Percentiles rank a stretch among this genome's conserved stretches.
phyloP scores from a whole-genome alignment of 306 rosid genomes.

The Quercus variabilis region DNA sequence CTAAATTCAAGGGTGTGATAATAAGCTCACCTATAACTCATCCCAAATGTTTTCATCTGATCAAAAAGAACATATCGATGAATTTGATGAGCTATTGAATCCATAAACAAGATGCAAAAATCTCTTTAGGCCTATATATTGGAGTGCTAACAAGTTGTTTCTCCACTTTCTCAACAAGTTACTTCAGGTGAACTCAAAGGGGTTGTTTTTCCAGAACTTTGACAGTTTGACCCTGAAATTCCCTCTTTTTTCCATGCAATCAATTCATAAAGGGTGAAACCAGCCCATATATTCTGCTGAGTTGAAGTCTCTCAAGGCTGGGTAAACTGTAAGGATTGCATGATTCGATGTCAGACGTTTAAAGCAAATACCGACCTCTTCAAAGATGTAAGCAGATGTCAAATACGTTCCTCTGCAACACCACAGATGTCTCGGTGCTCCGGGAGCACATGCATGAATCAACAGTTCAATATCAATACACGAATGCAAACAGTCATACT shows the following conservation, averaged over 20 bases:
- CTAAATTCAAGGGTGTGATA: too few species aligned
- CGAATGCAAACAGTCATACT: not conserved
- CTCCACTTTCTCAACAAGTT: not conserved
- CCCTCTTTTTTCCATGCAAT: not conserved
- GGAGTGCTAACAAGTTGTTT: not conserved
- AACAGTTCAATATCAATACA: not conserved
- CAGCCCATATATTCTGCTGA: not conserved
- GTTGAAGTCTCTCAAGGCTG: not conserved
- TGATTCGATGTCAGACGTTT: not conserved
- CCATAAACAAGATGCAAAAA: not conserved
- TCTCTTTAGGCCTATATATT: not conserved
- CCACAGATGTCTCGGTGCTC: conserved; percentile 98
- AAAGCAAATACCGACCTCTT: conserved; percentile 67
- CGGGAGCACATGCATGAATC: conserved; percentile 60
- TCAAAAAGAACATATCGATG: not conserved
- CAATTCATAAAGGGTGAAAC: not conserved
- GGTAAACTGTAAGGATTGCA: not conserved
- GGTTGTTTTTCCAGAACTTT: not conserved
- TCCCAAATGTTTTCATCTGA: not conserved
- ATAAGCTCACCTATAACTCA: not conserved
- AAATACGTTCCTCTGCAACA: conserved; percentile 95
- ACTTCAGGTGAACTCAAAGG: not conserved
- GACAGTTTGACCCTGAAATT: not conserved
- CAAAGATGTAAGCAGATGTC: conserved; percentile 89
- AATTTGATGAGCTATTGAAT: not conserved